Base-by-base conservation (phyloP, 169 alveolate genomes). In the Toxoplasma gondii region DNA sequence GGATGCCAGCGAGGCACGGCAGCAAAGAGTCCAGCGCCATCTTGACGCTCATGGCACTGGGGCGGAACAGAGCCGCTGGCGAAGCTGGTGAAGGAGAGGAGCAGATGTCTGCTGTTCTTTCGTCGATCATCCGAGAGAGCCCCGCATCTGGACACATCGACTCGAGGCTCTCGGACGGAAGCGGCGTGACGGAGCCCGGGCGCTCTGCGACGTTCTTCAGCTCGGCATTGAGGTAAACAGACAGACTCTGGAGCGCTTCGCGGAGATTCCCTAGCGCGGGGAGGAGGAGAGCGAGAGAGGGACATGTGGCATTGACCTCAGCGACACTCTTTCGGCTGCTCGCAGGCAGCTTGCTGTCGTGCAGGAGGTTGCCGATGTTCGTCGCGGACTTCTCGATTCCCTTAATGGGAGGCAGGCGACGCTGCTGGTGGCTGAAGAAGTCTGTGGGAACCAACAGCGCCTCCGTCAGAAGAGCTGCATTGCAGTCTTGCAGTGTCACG, bases 331-430 rank as follows among this genome's bases (percentile, higher is more conserved):
- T 49, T 27, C 90, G 43, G 38, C 43, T 64, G 81, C 39, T 67
- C 44, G 43, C 81, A 80, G 58, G 94, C 82, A 91, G 90, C 54
- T 91, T 91, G 82, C 88, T 64, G 82, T 91, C 94, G 64, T 91
- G 94, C 49, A 91, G 90, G 82, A 91, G n/a, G 27, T 7, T 64
- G 10, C 64, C 82, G 16, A 91, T 83, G 78, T 91, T 45, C 31
- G 84, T 58, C 17, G 94, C 49, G 16, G 67, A 83, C 36, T 10
- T 58, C 38, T 44, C 64, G 12, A 70, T 41, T 38, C 94, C 90
- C 54, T 43, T 49, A 17, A 84, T 36, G 22, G 88, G 90, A n/a
- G 94, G 74, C 49, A 91, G 58, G 29, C 31, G 81, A 54, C 44
- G n/a, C 64, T 34, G 45, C 44, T 31, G 58, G 83, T 74, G 80